phyloP scores from a whole-genome alignment of 2,329 filamentous ascomycete species.

The Aspergillus quadrilineatus region DNA sequence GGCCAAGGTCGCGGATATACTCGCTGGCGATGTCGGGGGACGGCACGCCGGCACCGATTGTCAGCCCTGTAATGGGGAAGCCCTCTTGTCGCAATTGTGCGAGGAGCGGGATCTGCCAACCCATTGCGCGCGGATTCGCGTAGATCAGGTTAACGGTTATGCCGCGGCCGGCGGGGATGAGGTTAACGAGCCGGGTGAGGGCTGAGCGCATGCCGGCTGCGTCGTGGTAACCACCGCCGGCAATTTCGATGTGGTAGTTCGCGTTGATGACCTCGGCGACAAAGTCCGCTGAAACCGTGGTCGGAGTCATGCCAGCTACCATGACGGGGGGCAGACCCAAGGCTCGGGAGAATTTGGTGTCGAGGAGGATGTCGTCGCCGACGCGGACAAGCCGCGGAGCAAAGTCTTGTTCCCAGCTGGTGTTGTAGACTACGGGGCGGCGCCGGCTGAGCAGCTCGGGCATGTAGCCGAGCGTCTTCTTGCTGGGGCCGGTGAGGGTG shows the following conservation, averaged over 20 bases:
- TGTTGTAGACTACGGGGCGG: slow-evolving; percentile 85
- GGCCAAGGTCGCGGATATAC: slow-evolving; percentile 86
- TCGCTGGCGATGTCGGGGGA: slow-evolving; percentile 91
- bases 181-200: slow-evolving; percentile 47
- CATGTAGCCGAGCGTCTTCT: slow-evolving; percentile 90
- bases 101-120: slow-evolving; percentile 55
- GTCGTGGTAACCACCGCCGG: slow-evolving; percentile 53
- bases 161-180: slow-evolving; percentile 66
- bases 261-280: slow-evolving; percentile 55
- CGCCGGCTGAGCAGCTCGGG: slow-evolving; percentile 96
- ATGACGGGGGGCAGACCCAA: slow-evolving; percentile 85
- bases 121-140: slow-evolving; percentile 53
- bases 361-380: slow-evolving; percentile 80
- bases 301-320: slow-evolving; percentile 91
- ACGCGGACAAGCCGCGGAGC: slow-evolving; percentile 87
- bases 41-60: slow-evolving; percentile 89
- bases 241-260: slow-evolving; percentile 48
- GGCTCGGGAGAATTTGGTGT: slow-evolving; percentile 92
- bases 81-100: slow-evolving; percentile 65
- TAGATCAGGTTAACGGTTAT: slow-evolving; percentile 57
- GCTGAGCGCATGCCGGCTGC: slow-evolving; percentile 45
- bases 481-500: slow-evolving; percentile 83
- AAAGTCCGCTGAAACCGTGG: slow-evolving; percentile 74
- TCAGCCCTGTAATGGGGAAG: slow-evolving; percentile 83
- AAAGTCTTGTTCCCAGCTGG: slow-evolving; percentile 89